Percentiles rank a stretch among this genome's conserved stretches.
Conservation (phyloP, 163 green algal genomes). For the Volvox carteri region DNA sequence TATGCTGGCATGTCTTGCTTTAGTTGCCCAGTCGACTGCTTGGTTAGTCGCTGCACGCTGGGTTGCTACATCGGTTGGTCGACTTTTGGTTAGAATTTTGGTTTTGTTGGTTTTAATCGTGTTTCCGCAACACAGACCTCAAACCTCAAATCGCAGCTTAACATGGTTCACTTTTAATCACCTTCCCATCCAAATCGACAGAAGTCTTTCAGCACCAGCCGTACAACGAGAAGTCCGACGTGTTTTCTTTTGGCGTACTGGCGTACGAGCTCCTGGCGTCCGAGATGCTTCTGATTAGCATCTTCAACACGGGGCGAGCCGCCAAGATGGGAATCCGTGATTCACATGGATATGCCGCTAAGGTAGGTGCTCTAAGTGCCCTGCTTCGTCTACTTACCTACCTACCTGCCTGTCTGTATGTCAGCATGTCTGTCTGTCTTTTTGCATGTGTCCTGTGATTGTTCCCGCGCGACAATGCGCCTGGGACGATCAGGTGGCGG, state of each 20-base stretch:
- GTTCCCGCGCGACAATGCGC: no score
- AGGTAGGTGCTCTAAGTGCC: neutral
- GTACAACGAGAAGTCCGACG: constrained; percentile 42
- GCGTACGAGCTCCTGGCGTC: constrained; percentile 63
- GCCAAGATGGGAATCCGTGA: constrained; percentile 4
- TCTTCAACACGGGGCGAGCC: constrained; percentile 44
- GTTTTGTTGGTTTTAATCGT: no score
- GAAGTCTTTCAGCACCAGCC: constrained; percentile 8
- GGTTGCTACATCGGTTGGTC: no score
- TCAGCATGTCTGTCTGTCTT: neutral
- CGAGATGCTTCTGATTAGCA: constrained; percentile 56
- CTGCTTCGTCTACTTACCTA: neutral
- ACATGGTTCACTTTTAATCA: no score
- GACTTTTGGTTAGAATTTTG: no score
- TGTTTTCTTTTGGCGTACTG: constrained; percentile 47
- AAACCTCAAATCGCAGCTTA: no score
- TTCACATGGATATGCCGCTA: constrained; percentile 18
- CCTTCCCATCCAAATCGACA: neutral
- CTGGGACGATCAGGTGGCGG: no score
- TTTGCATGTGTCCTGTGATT: neutral
- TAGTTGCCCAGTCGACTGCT: no score
- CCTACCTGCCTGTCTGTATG: neutral
- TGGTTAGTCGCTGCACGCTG: no score
- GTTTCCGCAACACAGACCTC: no score
- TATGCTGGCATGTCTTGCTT: no score